Percentiles rank a stretch among this genome's conserved stretches.
Conservation (phyloP, 192 early-diverging fungal genomes). For the Podila epicladia region DNA sequence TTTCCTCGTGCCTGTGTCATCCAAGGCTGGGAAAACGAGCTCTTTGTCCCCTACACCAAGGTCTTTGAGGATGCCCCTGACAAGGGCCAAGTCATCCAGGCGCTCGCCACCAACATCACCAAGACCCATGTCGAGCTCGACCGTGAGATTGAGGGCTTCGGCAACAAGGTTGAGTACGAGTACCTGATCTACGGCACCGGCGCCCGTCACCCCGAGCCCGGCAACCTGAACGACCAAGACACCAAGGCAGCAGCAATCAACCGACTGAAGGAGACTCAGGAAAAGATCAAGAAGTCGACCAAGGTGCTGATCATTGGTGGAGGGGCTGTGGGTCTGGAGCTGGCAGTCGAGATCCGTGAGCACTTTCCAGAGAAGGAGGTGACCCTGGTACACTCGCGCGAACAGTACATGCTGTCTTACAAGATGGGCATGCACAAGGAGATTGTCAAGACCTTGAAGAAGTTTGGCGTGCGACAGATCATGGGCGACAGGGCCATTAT, state of each 20-base stretch:
- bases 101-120: conserved; percentile 56
- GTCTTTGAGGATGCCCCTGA: conserved; percentile 47
- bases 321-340: conserved; percentile 80
- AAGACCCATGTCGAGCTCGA: conserved; percentile 61
- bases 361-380: conserved; percentile 69
- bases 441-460: conserved; percentile 61
- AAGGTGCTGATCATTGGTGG: conserved; percentile 77
- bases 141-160: conserved; percentile 59
- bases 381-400: conserved; percentile 70
- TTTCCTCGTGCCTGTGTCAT: conserved; percentile 68
- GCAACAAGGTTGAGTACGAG: conserved; percentile 55
- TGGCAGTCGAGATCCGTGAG: conserved; percentile 79
- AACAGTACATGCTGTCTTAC: conserved; percentile 66
- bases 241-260: conserved; percentile 57
- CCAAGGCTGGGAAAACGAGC: conserved; percentile 64
- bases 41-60: conserved; percentile 66
- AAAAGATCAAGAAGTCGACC: conserved; percentile 64
- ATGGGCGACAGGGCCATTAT: conserved; percentile 61
- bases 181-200: conserved; percentile 66
- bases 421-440: conserved; percentile 65
- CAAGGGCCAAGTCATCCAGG: conserved; percentile 59
- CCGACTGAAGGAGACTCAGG: conserved; percentile 55
- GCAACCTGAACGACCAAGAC: conserved; percentile 48
- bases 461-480: conserved; percentile 53
- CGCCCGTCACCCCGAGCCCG: conserved; percentile 61